Conservation (phyloP, 2,329 filamentous ascomycete species). For the Hymenoscyphus repandus region DNA sequence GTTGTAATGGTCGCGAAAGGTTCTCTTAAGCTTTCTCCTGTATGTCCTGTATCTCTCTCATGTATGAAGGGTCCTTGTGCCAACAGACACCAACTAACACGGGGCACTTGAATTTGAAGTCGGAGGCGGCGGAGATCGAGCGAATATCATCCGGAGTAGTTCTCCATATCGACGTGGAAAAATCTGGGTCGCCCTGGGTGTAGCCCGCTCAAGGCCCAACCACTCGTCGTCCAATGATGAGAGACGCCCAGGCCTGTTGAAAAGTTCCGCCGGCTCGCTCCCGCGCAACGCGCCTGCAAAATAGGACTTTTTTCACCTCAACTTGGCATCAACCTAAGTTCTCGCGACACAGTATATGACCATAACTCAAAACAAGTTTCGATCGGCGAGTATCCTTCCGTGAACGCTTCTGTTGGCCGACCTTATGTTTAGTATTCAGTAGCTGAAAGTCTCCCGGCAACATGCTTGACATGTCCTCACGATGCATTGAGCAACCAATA, state of each 20-base stretch:
- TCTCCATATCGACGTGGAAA: neutral
- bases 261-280: neutral
- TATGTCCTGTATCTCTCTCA: neutral
- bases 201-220: neutral
- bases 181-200: neutral
- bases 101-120: too few relatives aligned
- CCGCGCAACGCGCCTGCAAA: neutral
- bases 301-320: neutral
- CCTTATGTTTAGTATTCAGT: neutral
- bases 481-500: too few relatives aligned
- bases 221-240: conserved; percentile 4
- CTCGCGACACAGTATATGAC: conserved; percentile 1
- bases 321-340: neutral
- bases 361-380: neutral
- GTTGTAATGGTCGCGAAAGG: neutral
- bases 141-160: neutral
- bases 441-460: too few relatives aligned
- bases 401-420: neutral
- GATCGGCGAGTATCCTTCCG: neutral
- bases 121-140: neutral
- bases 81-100: too few relatives aligned
- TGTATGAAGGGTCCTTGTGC: too few relatives aligned
- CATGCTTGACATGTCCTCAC: too few relatives aligned
- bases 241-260: neutral
- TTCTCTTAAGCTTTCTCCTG: neutral